A percentile compares a stretch with the other conserved stretches of the same genome.
Conservation (phyloP, 305 asterid genomes). For the Plantago rigida region DNA sequence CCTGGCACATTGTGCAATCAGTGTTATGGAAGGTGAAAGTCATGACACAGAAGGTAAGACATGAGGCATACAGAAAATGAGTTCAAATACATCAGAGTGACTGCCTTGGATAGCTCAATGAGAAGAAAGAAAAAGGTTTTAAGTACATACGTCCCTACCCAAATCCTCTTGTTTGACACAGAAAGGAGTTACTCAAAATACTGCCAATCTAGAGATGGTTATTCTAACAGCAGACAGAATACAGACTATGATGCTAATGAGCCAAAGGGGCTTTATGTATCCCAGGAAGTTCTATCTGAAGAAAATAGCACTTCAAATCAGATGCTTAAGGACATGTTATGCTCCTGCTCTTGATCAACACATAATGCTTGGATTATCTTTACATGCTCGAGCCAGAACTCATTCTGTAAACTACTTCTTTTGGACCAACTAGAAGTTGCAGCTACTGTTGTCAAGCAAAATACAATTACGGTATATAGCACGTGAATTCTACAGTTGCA, state of each 20-base stretch:
- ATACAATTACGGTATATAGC: not conserved
- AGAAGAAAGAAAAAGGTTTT: not conserved
- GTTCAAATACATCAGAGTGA: not conserved
- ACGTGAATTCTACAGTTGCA: not conserved
- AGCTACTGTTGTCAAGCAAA: not conserved
- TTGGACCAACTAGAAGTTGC: slow-evolving; percentile 10
- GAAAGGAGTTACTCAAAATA: too few species aligned
- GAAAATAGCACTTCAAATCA: too few species aligned
- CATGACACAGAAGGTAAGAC: slow-evolving; percentile 7
- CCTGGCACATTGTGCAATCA: slow-evolving; percentile 44
- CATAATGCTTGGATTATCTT: not conserved
- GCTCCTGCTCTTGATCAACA: not conserved
- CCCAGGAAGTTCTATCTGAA: too few species aligned
- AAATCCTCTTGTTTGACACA: not conserved
- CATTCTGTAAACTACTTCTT: slow-evolving; percentile 5
- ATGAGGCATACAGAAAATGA: slow-evolving; percentile 10
- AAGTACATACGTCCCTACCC: not conserved
- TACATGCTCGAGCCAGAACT: not conserved
- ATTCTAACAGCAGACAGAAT: not conserved
- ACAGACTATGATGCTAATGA: not conserved
- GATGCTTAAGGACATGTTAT: too few species aligned
- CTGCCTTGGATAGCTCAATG: not conserved
- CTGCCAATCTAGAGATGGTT: too few species aligned
- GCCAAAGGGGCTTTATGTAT: not conserved
- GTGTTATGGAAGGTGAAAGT: slow-evolving; percentile 19